Conservation (phyloP, 1,139 yeast genomes). For the Debaryomyces coudertii region DNA sequence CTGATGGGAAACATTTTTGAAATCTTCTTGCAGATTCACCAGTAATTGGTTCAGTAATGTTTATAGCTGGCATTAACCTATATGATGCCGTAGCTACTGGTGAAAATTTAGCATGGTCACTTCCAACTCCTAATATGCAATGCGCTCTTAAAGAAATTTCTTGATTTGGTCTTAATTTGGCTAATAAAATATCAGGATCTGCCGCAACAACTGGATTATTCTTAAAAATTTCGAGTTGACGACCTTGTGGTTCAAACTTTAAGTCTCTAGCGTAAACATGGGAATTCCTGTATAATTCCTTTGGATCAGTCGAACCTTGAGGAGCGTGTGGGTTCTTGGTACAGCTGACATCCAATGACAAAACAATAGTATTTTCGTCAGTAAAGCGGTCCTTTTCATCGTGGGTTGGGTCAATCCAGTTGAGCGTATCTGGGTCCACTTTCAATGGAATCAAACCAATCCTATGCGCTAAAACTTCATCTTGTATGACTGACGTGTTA, state of each 20-base stretch:
- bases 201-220: conserved; percentile 73
- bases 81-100: conserved; percentile 98
- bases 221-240: conserved; percentile 70
- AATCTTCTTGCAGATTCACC: conserved; percentile 81
- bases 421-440: conserved; percentile 85
- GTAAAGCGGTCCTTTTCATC: conserved; percentile 74
- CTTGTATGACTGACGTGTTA: conserved; percentile 95
- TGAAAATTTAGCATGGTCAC: conserved; percentile 96
- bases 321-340: conserved; percentile 85
- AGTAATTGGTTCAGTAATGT: conserved; percentile 69
- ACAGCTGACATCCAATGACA: conserved; percentile 80
- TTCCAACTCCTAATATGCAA: conserved; percentile 88
- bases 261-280: conserved; percentile 87
- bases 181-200: conserved; percentile 86
- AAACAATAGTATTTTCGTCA: conserved; percentile 86
- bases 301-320: conserved; percentile 77
- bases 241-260: conserved; percentile 89
- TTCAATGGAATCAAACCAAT: conserved; percentile 89
- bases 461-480: conserved; percentile 94
- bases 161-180: conserved; percentile 95
- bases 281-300: conserved; percentile 78
- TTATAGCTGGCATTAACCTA: conserved; percentile 89
- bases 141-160: conserved; percentile 89
- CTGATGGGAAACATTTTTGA: conserved; percentile 89
- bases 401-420: conserved; percentile 70